These are phyloP conservation scores for Trichoderma asperellum DNA, from an alignment of 2,329 filamentous ascomycete species.

Conservation along the genomic window DNA sequence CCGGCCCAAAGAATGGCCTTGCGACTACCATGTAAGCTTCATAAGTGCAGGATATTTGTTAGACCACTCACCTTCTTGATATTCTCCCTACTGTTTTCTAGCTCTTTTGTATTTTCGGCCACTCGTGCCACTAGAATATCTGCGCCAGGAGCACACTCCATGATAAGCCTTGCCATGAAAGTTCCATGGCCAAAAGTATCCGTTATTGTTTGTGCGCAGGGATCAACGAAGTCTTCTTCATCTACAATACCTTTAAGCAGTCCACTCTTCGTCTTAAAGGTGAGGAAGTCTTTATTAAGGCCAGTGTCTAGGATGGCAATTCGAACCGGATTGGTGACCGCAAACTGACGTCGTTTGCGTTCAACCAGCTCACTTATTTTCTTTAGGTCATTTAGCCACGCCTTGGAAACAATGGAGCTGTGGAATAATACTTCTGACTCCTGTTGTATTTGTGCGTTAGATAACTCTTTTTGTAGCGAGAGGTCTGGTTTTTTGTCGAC, in stretches of 20 bases:
- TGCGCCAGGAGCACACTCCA: neutral
- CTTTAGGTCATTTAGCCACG: conserved; percentile 6
- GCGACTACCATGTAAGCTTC: neutral
- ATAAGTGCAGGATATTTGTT: neutral
- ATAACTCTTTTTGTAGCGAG: neutral
- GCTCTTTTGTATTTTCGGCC: neutral
- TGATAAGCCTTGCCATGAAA: neutral
- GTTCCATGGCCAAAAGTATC: conserved; percentile 2
- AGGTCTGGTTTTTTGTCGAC: neutral
- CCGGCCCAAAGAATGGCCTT: neutral
- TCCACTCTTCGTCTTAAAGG: neutral
- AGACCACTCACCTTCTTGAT: neutral
- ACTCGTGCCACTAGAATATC: neutral
- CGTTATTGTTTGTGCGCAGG: neutral
- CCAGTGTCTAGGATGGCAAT: conserved; percentile 5
- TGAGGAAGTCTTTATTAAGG: neutral
- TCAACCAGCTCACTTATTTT: neutral
- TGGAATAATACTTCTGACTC: neutral
- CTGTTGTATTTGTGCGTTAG: neutral
- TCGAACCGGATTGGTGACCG: neutral
- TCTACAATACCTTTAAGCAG: neutral
- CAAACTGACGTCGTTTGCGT: neutral
- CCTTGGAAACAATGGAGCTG: neutral
- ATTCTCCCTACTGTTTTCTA: neutral
- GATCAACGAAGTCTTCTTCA: neutral